Evolutionary conservation across 306 rosid genomes (phyloP).

Genomic region (Cicer yamashitae): DNA sequence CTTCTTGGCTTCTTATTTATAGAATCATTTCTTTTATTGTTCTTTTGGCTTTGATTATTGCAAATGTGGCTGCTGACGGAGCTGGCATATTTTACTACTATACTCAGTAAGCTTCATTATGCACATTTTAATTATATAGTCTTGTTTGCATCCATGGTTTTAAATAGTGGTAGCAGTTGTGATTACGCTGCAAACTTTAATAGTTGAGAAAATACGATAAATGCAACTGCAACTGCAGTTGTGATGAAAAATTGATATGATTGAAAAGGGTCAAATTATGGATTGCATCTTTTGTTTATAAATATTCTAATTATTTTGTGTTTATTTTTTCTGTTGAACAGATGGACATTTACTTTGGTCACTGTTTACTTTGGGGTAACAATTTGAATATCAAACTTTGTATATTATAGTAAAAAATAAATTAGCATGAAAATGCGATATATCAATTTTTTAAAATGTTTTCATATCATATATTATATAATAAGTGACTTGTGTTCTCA

Average conservation of each 20-base stretch:
- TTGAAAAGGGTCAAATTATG: constrained; percentile 4
- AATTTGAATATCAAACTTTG: constrained; percentile 37
- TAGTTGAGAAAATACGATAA: too few relatives aligned
- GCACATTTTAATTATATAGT: not conserved
- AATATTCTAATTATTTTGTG: constrained; percentile 38
- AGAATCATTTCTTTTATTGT: constrained; percentile 65
- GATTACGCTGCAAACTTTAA: too few relatives aligned
- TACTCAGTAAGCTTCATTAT: constrained; percentile 78
- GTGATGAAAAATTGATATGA: not conserved
- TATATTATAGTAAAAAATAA: constrained; percentile 5
- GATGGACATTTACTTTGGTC: constrained; percentile 91
- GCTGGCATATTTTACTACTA: constrained; percentile 72
- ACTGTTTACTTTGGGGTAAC: constrained; percentile 90
- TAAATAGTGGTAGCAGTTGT: too few relatives aligned
- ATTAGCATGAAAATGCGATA: not conserved
- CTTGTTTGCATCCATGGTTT: not conserved
- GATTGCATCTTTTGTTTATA: constrained; percentile 1
- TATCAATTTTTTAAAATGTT: not conserved
- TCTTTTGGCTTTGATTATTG: constrained; percentile 65
- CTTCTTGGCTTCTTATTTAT: constrained; percentile 76
- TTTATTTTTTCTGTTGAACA: constrained; percentile 51
- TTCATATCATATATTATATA: constrained; percentile 2
- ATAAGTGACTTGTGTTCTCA: constrained; percentile 40
- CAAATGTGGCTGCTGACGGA: constrained; percentile 60
- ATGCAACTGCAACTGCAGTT: too few relatives aligned